A percentile compares a stretch with the other conserved stretches of the same genome.
Evolutionary conservation across 2,329 filamentous ascomycete genomes (phyloP).

Genomic region (Zelopaecilomyces penicillatus): DNA sequence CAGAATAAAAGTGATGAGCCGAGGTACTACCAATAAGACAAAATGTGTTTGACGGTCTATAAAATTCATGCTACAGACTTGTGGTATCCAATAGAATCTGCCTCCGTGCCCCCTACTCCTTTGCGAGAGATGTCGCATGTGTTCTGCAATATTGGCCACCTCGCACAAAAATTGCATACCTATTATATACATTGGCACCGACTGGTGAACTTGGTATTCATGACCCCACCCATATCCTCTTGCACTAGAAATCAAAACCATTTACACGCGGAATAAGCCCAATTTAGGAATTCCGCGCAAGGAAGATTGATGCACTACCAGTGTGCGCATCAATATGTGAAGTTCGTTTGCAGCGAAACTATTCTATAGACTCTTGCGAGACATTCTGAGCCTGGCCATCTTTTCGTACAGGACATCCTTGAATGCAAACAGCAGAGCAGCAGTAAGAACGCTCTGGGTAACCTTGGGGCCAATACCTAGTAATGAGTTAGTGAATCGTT

Average conservation of each 20-base stretch:
- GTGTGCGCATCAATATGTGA: too few species aligned
- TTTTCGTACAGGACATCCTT: conserved; percentile 92
- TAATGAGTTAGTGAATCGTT: conserved; percentile 6
- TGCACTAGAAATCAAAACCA: too few species aligned
- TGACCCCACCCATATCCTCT: too few species aligned
- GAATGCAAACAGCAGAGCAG: conserved; percentile 93
- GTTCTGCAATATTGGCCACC: too few species aligned
- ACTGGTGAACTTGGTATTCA: too few species aligned
- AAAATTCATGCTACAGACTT: conserved; percentile 1
- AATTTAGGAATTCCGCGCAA: too few species aligned
- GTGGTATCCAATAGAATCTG: not conserved
- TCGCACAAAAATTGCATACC: too few species aligned
- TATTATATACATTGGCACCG: too few species aligned
- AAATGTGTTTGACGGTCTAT: not conserved
- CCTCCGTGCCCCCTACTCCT: not conserved
- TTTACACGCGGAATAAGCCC: too few species aligned
- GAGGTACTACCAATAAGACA: not conserved
- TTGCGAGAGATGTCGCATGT: too few species aligned
- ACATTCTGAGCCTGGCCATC: conserved; percentile 57
- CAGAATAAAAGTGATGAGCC: not conserved
- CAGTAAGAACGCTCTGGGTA: conserved; percentile 91
- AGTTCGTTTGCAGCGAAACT: too few species aligned
- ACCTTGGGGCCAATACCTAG: conserved; percentile 91
- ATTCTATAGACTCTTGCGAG: conserved; percentile 24
- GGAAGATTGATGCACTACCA: too few species aligned